Evolutionary conservation across 2,329 filamentous ascomycete genomes (phyloP).

Genomic region (Diaporthe sp.): DNA sequence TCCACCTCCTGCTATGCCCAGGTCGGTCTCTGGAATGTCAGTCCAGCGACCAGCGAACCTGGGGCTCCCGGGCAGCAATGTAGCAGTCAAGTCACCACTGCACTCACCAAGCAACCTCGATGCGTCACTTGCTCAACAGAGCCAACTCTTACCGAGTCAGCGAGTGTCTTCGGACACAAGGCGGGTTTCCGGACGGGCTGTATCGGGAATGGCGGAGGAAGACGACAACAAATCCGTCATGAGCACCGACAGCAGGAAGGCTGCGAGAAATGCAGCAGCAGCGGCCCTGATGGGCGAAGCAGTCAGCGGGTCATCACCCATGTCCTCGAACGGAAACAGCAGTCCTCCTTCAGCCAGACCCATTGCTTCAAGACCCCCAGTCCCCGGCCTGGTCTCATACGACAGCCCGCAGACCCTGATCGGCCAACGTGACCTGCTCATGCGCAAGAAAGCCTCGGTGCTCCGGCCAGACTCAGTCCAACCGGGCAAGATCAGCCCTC

Average conservation of each 20-base stretch:
- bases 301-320: conserved; percentile 44
- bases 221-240: conserved; percentile 42
- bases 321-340: conserved; percentile 33
- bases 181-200: background rate
- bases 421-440: conserved; percentile 66
- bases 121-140: background rate
- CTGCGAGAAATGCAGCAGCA: conserved; percentile 42
- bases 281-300: conserved; percentile 28
- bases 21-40: conserved; percentile 48
- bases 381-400: conserved; percentile 64
- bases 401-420: conserved; percentile 68
- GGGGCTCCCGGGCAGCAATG: background rate
- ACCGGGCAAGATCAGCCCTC: conserved; percentile 6
- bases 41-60: conserved; percentile 13
- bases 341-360: conserved; percentile 34
- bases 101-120: background rate
- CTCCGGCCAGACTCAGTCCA: conserved; percentile 43
- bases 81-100: background rate
- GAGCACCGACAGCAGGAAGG: conserved; percentile 34
- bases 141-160: conserved; percentile 40
- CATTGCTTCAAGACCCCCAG: conserved; percentile 46
- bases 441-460: conserved; percentile 60
- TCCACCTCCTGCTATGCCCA: conserved; percentile 54
- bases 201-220: conserved; percentile 60
- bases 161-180: conserved; percentile 12